A percentile compares a stretch with the other conserved stretches of the same genome.
Conservation (phyloP, 192 early-diverging fungal species). For the Umbelopsis isabellina region DNA sequence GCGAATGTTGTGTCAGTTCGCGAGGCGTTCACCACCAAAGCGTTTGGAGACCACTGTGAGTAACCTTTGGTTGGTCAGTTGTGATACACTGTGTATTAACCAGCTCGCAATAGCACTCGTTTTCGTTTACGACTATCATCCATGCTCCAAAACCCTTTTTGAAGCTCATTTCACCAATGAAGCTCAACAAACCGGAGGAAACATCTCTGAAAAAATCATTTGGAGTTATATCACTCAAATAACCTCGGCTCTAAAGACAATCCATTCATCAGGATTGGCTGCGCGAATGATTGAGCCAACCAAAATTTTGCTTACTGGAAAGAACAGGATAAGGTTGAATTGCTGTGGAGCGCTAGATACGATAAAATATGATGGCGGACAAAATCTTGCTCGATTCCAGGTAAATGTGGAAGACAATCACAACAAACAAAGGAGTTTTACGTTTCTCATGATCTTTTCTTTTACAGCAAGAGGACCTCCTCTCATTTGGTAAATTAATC, state of each 20-base stretch:
- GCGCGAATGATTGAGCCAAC: slow-evolving; percentile 76
- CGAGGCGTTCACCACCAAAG: slow-evolving; percentile 95
- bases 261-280: slow-evolving; percentile 84
- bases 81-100: too few species aligned
- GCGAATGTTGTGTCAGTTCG: slow-evolving; percentile 84
- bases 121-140: slow-evolving; percentile 95
- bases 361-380: slow-evolving; percentile 70
- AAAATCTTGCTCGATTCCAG: slow-evolving; percentile 63
- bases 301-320: slow-evolving; percentile 84
- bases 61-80: not conserved
- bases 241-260: slow-evolving; percentile 73
- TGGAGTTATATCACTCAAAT: slow-evolving; percentile 87
- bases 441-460: not conserved
- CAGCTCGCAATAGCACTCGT: slow-evolving; percentile 70
- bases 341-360: slow-evolving; percentile 77
- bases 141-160: slow-evolving; percentile 72
- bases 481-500: slow-evolving; percentile 81
- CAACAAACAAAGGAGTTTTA: not conserved
- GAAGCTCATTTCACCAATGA: slow-evolving; percentile 67
- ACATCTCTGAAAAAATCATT: slow-evolving; percentile 68
- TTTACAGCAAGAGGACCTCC: slow-evolving; percentile 80
- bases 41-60: slow-evolving; percentile 92
- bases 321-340: slow-evolving; percentile 77
- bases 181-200: slow-evolving; percentile 47
- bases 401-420: slow-evolving; percentile 28